Conservation (phyloP, 306 rosid genomes). For the Dicorynia guianensis region DNA sequence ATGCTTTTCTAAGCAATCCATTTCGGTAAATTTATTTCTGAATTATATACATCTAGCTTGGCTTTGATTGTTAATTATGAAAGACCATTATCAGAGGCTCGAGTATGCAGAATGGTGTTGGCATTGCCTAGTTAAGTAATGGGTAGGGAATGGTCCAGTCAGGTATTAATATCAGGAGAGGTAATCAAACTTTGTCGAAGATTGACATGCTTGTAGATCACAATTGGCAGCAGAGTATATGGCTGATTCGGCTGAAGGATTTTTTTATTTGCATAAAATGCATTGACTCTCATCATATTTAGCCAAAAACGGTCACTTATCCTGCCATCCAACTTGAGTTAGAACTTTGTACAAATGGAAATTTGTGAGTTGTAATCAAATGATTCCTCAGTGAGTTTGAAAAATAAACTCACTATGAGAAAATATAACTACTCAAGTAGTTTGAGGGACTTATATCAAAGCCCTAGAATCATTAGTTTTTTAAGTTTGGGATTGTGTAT, state of each 20-base stretch:
- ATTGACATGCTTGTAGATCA: not conserved
- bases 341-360: slow-evolving; percentile 9
- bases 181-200: too few relatives aligned
- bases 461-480: not conserved
- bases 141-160: not conserved
- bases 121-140: too few relatives aligned
- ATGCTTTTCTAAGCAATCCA: not conserved
- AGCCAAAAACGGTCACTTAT: not conserved
- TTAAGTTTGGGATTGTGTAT: not conserved
- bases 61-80: too few relatives aligned
- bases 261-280: not conserved
- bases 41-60: not conserved
- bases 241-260: not conserved
- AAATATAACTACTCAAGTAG: not conserved
- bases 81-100: too few relatives aligned
- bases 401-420: not conserved
- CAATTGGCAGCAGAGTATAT: not conserved
- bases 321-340: not conserved
- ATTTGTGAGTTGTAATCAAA: not conserved
- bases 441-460: too few relatives aligned
- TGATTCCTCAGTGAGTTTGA: not conserved
- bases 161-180: not conserved
- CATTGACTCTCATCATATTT: not conserved
- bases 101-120: too few relatives aligned
- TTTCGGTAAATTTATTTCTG: not conserved